phyloP scores from a whole-genome alignment of 1,284 basidiomycete species.

The Mycena citricolor region DNA sequence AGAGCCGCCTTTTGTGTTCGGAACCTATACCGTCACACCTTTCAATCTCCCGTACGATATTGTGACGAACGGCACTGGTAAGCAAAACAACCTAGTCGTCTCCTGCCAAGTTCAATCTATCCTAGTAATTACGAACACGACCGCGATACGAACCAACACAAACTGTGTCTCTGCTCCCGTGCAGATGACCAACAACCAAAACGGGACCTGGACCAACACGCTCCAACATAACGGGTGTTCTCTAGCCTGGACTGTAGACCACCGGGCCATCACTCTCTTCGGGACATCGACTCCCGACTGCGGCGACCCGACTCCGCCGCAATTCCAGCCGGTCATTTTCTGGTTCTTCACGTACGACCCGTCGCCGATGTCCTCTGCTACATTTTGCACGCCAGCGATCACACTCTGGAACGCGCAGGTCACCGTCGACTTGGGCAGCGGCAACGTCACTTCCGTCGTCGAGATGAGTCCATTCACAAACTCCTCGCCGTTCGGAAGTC shows the following conservation, averaged over 20 bases:
- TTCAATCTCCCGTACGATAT: conserved; percentile 38
- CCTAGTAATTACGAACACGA: conserved; percentile 46
- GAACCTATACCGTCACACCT: conserved; percentile 44
- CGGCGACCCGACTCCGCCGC: conserved; percentile 25
- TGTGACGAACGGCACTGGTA: conserved; percentile 30
- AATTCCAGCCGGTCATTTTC: conserved; percentile 51
- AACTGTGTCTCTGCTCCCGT: conserved; percentile 42
- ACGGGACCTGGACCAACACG: conserved; percentile 42
- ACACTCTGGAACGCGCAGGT: conserved; percentile 41
- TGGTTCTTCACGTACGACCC: conserved; percentile 54
- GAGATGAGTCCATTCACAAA: conserved; percentile 39
- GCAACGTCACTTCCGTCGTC: conserved; percentile 42
- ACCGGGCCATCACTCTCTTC: conserved; percentile 40
- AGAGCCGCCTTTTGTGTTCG: conserved; percentile 43
- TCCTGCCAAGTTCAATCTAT: background rate
- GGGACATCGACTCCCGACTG: conserved; percentile 36
- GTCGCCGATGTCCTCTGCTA: conserved; percentile 37
- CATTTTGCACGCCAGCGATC: conserved; percentile 45
- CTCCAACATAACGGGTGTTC: conserved; percentile 40
- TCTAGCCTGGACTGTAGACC: conserved; percentile 40
- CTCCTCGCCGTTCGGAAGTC: conserved; percentile 38
- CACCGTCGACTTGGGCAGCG: conserved; percentile 37
- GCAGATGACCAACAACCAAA: conserved; percentile 31
- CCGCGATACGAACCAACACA: conserved; percentile 44
- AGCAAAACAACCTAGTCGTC: background rate